These are phyloP conservation scores for Phytophthora rubi DNA, from an alignment of 352 stramenopile species.

Conservation along the genomic window DNA sequence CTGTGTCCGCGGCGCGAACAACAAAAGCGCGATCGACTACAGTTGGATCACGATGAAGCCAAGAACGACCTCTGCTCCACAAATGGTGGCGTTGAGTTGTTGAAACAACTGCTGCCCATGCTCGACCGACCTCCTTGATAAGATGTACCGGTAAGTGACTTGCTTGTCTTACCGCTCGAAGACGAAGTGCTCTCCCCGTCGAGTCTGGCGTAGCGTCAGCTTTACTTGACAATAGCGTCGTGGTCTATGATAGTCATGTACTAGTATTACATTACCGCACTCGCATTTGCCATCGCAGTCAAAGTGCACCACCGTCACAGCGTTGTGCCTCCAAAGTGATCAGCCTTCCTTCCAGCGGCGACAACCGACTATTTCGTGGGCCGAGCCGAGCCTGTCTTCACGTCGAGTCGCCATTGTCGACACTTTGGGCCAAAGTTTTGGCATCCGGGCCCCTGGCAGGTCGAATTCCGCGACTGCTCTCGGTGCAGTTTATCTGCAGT, in stretches of 20 bases:
- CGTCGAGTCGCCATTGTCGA: slow-evolving; percentile 19
- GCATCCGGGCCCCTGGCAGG: slow-evolving; percentile 16
- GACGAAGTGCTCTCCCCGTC: not conserved
- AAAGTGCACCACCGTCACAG: slow-evolving; percentile 4
- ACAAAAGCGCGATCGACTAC: slow-evolving; percentile 19
- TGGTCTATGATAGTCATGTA: not conserved
- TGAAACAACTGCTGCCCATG: slow-evolving; percentile 21
- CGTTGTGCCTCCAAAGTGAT: not conserved
- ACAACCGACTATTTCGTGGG: not conserved
- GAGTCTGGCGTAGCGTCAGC: not conserved
- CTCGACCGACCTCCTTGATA: not conserved
- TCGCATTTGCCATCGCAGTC: not conserved
- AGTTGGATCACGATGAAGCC: not conserved
- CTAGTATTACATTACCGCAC: not conserved
- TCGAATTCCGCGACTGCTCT: slow-evolving; percentile 15
- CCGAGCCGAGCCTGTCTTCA: slow-evolving; percentile 6
- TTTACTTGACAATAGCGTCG: not conserved
- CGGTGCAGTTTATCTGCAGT: slow-evolving; percentile 3
- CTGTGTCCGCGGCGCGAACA: slow-evolving; percentile 20
- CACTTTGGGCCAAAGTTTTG: not conserved
- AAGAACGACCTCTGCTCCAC: slow-evolving; percentile 11
- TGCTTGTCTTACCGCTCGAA: not conserved
- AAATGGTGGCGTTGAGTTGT: slow-evolving; percentile 19
- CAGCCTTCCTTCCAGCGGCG: not conserved
- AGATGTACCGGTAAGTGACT: not conserved